Conservation (phyloP, 768 basidiomycete species). For the Lentinula sp. region DNA sequence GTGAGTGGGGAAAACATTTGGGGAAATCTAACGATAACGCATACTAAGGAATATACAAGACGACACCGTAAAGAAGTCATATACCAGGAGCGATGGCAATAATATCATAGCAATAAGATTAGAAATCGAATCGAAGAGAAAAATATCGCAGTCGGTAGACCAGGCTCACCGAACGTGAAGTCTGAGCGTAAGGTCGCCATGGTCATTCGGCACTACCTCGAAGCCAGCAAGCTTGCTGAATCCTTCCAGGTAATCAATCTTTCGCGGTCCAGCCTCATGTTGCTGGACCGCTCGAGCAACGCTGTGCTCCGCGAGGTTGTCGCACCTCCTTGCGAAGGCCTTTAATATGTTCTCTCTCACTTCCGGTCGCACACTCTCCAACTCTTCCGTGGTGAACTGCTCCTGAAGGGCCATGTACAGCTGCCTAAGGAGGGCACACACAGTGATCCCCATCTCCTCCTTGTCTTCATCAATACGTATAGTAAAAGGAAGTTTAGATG, state of each 20-base stretch:
- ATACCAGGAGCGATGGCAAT: not conserved
- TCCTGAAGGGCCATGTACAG: not conserved
- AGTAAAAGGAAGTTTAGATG: not conserved
- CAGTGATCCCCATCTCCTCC: not conserved
- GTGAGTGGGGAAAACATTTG: too few relatives aligned
- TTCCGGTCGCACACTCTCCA: not conserved
- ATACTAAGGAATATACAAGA: not conserved
- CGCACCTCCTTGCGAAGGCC: not conserved
- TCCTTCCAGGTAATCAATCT: not conserved
- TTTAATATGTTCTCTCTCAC: not conserved
- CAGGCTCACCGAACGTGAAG: slow-evolving; percentile 1
- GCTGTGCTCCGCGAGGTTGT: not conserved
- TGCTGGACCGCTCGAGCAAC: not conserved
- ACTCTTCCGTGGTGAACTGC: not conserved
- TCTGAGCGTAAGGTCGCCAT: not conserved
- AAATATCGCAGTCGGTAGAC: not conserved
- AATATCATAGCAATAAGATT: not conserved
- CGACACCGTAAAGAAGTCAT: too few relatives aligned
- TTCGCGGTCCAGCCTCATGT: not conserved
- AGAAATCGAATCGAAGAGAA: not conserved
- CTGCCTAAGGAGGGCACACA: not conserved
- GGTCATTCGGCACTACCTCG: not conserved
- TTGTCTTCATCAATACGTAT: not conserved
- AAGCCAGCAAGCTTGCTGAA: not conserved
- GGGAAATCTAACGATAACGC: not conserved